Conservation (phyloP, 2,329 filamentous ascomycete genomes). For the Rhynchosporium secalis region DNA sequence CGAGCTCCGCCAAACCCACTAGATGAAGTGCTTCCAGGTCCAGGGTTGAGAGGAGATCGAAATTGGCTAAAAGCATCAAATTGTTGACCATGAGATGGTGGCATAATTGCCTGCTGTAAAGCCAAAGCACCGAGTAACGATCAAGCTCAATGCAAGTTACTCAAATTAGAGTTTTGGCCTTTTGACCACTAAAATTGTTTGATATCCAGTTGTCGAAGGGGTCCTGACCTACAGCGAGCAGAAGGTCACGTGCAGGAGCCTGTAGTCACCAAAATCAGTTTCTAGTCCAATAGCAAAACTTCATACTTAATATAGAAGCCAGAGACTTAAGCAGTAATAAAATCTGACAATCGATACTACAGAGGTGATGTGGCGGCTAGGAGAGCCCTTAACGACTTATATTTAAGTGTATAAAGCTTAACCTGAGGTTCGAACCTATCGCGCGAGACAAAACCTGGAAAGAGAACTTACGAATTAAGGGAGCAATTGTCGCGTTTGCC, state of each 20-base stretch:
- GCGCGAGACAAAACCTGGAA: neutral
- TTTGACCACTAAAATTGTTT: slow-evolving; percentile 1
- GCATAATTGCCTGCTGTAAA: neutral
- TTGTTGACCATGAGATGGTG: neutral
- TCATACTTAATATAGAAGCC: neutral
- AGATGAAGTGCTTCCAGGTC: slow-evolving; percentile 4
- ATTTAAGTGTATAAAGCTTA: neutral
- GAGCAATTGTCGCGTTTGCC: slow-evolving; percentile 5
- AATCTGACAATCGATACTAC: neutral
- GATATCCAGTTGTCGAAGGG: neutral
- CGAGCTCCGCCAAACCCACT: neutral
- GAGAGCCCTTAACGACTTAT: neutral
- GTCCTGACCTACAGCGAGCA: neutral
- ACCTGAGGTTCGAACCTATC: neutral
- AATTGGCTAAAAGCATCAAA: neutral
- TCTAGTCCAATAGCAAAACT: neutral
- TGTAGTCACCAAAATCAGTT: slow-evolving; percentile 5
- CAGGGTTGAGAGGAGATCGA: neutral
- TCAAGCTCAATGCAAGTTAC: slow-evolving; percentile 22
- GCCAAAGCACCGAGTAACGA: neutral
- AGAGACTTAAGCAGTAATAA: neutral
- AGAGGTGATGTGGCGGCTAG: neutral
- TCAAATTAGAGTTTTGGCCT: slow-evolving; percentile 15
- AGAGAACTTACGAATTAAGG: slow-evolving; percentile 8
- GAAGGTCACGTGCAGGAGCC: slow-evolving; percentile 11